phyloP scores from a whole-genome alignment of 208 protist species.

The Acanthamoeba lugdunensis region DNA sequence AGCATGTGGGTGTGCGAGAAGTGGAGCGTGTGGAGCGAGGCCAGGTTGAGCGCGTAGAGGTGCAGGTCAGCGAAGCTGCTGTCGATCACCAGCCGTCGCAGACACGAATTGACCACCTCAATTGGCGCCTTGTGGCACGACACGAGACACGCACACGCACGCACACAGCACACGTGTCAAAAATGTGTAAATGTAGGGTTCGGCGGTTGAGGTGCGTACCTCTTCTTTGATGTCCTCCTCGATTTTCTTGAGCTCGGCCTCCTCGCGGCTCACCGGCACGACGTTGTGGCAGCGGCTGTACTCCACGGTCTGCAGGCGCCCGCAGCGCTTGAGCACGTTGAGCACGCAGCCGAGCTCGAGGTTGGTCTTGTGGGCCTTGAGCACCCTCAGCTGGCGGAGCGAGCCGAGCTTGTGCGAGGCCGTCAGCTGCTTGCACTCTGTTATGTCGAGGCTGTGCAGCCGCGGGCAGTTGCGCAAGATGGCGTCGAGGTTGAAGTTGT shows the following conservation, averaged over 20 bases:
- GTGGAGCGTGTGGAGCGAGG: slow-evolving; percentile 13
- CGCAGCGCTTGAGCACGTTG: background rate
- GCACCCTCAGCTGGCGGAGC: background rate
- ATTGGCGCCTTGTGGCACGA: background rate
- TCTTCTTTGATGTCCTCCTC: slow-evolving; percentile 18
- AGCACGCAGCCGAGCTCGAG: slow-evolving; percentile 35
- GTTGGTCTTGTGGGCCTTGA: slow-evolving; percentile 45
- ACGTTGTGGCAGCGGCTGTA: slow-evolving; percentile 48
- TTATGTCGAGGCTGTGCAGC: slow-evolving; percentile 38
- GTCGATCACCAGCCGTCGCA: background rate
- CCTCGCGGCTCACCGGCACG: background rate
- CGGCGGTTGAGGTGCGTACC: background rate
- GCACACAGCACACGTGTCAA: background rate
- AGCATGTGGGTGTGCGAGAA: slow-evolving; percentile 21
- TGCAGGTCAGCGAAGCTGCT: slow-evolving; percentile 25
- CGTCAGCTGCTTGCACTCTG: slow-evolving; percentile 27
- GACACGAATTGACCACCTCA: background rate
- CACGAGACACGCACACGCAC: background rate
- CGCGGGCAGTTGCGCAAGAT: background rate
- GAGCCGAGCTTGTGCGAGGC: background rate
- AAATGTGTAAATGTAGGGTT: background rate
- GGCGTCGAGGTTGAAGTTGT: slow-evolving; percentile 56
- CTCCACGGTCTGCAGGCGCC: slow-evolving; percentile 36
- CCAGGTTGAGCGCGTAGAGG: slow-evolving; percentile 11
- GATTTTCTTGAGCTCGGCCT: slow-evolving; percentile 8